Conservation (phyloP, 1,284 basidiomycete genomes). For the Cystobasidiaceae sp. region DNA sequence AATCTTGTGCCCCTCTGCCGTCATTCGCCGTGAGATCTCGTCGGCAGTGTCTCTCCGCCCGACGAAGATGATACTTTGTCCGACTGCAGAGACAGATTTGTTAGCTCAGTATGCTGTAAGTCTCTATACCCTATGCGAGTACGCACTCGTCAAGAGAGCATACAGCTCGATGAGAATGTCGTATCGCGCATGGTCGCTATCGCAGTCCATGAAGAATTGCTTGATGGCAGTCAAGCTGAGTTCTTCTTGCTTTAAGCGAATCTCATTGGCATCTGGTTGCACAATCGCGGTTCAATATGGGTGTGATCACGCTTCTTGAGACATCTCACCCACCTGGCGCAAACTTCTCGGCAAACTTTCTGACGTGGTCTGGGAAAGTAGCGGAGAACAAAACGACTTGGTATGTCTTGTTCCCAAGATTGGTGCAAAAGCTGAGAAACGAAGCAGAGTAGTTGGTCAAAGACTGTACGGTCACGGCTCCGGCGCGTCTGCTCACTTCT, state of each 20-base stretch:
- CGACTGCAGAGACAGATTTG: slow-evolving; percentile 8
- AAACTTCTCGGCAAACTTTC: slow-evolving; percentile 81
- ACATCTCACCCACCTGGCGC: slow-evolving; percentile 56
- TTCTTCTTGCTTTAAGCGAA: slow-evolving; percentile 90
- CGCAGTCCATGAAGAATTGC: slow-evolving; percentile 83
- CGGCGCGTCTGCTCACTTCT: slow-evolving; percentile 63
- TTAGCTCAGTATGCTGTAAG: slow-evolving; percentile 39
- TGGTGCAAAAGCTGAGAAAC: slow-evolving; percentile 21
- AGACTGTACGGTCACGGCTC: not conserved
- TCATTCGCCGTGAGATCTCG: slow-evolving; percentile 84
- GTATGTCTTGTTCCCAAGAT: slow-evolving; percentile 48
- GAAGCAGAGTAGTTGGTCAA: not conserved
- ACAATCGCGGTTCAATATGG: not conserved
- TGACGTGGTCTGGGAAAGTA: slow-evolving; percentile 92
- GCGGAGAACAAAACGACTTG: slow-evolving; percentile 98
- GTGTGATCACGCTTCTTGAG: not conserved
- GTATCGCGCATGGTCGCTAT: slow-evolving; percentile 83
- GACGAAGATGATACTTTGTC: slow-evolving; percentile 38
- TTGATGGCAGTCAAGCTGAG: slow-evolving; percentile 90
- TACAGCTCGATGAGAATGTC: slow-evolving; percentile 91
- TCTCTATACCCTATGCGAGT: slow-evolving; percentile 91
- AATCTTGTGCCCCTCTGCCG: slow-evolving; percentile 88
- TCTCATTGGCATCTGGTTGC: slow-evolving; percentile 73
- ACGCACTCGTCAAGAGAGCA: slow-evolving; percentile 84
- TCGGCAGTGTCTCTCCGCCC: slow-evolving; percentile 89